phyloP scores from a whole-genome alignment of 192 early-diverging fungal species.

The Rhizophagus clarus region DNA sequence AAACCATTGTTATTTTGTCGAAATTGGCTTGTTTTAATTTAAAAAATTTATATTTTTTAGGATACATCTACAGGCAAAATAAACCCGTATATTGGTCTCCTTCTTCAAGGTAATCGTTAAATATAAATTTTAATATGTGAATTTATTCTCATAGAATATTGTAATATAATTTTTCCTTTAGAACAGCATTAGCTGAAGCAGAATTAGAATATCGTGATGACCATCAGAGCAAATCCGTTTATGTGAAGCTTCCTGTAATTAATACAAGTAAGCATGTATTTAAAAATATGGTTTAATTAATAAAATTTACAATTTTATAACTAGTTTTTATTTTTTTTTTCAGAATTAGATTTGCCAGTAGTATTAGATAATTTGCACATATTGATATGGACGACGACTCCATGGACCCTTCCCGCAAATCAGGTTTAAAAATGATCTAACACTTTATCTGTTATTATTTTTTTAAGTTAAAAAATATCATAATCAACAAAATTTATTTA shows the following conservation, averaged over 20 bases:
- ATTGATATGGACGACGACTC: slow-evolving; percentile 81
- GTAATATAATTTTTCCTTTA: background rate
- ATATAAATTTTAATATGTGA: background rate
- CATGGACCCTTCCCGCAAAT: slow-evolving; percentile 83
- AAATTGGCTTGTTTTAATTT: background rate
- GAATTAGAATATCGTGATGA: slow-evolving; percentile 79
- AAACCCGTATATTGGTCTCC: slow-evolving; percentile 87
- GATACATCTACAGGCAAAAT: slow-evolving; percentile 74
- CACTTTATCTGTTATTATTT: too few relatives aligned
- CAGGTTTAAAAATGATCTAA: slow-evolving; percentile 36
- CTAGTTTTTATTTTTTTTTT: background rate
- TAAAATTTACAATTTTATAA: too few relatives aligned
- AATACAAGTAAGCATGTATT: slow-evolving; percentile 44
- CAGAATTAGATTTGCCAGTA: slow-evolving; percentile 25
- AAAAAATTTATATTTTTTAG: too few relatives aligned
- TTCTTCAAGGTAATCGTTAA: slow-evolving; percentile 56
- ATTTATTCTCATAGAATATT: background rate
- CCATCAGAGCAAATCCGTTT: slow-evolving; percentile 70
- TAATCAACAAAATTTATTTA: background rate
- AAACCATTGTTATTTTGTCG: background rate
- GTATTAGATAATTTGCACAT: slow-evolving; percentile 39
- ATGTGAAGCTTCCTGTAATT: slow-evolving; percentile 65
- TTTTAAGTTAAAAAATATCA: too few relatives aligned
- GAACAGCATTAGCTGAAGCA: slow-evolving; percentile 79
- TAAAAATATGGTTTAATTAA: background rate